phyloP scores from a whole-genome alignment of 2,329 filamentous ascomycete species.

The Paracamarosporium sp. region DNA sequence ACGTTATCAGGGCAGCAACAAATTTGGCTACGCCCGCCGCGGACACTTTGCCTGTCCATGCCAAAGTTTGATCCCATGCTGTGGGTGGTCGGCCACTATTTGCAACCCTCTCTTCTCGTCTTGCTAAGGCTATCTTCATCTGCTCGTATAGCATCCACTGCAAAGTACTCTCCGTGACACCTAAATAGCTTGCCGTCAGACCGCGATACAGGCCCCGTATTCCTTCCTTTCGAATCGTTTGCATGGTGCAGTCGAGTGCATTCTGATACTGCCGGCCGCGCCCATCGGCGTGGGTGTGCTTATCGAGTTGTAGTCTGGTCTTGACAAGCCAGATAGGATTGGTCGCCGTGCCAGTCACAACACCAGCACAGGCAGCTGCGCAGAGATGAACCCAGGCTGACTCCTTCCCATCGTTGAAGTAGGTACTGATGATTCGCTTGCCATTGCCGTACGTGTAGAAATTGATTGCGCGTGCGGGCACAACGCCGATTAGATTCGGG shows the following conservation, averaged over 20 bases:
- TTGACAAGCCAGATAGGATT: slow-evolving; percentile 98
- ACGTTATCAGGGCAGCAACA: slow-evolving; percentile 81
- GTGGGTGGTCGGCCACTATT: slow-evolving; percentile 68
- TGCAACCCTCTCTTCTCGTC: slow-evolving; percentile 64
- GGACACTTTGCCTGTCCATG: slow-evolving; percentile 79
- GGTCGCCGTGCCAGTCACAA: slow-evolving; percentile 87
- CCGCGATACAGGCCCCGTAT: slow-evolving; percentile 85
- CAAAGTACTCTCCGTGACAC: slow-evolving; percentile 86
- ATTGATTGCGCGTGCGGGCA: slow-evolving; percentile 89
- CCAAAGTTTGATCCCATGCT: slow-evolving; percentile 75
- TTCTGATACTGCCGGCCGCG: slow-evolving; percentile 79
- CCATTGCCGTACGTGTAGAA: slow-evolving; percentile 94
- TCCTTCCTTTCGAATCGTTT: slow-evolving; percentile 82
- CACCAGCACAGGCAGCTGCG: slow-evolving; percentile 78
- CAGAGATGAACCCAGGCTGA: slow-evolving; percentile 78
- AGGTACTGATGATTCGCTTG: slow-evolving; percentile 79
- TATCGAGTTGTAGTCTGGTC: slow-evolving; percentile 90
- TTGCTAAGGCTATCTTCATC: slow-evolving; percentile 77
- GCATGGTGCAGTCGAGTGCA: slow-evolving; percentile 83
- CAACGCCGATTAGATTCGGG: slow-evolving; percentile 86
- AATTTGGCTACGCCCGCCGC: slow-evolving; percentile 87
- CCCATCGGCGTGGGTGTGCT: slow-evolving; percentile 70
- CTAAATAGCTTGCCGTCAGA: slow-evolving; percentile 88
- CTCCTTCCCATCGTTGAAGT: slow-evolving; percentile 74
- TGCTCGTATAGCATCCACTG: slow-evolving; percentile 97